A percentile compares a stretch with the other conserved stretches of the same genome.
These are phyloP conservation scores for Lactarius deliciosus DNA, from an alignment of 768 basidiomycete species.

Conservation along the genomic window DNA sequence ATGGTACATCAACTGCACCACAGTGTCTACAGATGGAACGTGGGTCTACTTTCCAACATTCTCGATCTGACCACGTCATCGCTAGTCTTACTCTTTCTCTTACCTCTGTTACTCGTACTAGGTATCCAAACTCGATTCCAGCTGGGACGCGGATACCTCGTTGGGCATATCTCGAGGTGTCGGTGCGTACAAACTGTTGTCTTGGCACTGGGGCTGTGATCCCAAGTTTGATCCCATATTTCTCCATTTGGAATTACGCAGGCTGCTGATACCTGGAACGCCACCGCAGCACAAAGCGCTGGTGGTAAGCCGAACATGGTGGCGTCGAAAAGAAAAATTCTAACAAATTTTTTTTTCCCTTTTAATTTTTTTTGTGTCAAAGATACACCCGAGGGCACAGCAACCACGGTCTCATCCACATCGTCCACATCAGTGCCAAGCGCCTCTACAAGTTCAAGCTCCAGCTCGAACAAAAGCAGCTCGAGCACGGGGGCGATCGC, in stretches of 20 bases:
- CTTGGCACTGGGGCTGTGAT: background rate
- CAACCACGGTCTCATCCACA: background rate
- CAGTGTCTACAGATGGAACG: background rate
- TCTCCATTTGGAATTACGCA: background rate
- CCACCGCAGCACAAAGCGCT: background rate
- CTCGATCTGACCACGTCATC: background rate
- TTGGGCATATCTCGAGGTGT: conserved; percentile 11
- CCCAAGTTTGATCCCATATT: background rate
- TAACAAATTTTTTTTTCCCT: background rate
- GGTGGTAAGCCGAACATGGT: background rate
- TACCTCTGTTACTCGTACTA: background rate
- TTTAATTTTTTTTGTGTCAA: background rate
- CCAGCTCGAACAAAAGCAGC: background rate
- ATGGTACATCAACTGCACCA: conserved; percentile 1
- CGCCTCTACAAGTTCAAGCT: background rate
- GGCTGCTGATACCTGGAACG: background rate
- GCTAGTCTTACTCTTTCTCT: background rate
- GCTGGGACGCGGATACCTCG: background rate
- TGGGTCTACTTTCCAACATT: background rate
- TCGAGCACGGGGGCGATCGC: conserved; percentile 4
- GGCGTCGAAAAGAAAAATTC: background rate
- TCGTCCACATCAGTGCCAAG: background rate
- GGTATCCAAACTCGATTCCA: conserved; percentile 3
- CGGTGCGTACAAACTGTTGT: conserved; percentile 6
- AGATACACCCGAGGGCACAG: conserved; percentile 13